A percentile compares a stretch with the other conserved stretches of the same genome.
Evolutionary conservation across 331 rosid species (phyloP).

Genomic region (Erythrophleum ivorense): DNA sequence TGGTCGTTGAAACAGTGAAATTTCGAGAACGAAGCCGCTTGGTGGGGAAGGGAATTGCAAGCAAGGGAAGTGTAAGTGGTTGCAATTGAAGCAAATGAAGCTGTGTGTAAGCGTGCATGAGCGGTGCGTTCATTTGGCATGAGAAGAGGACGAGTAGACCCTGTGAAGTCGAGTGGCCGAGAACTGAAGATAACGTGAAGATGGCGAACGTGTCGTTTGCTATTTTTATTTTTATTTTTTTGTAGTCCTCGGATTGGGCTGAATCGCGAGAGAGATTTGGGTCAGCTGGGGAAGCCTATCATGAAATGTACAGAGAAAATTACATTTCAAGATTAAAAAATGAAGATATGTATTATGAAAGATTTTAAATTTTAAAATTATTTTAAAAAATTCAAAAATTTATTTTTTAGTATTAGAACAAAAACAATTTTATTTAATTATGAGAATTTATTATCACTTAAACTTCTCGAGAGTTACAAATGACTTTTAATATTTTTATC

Average conservation of each 20-base stretch:
- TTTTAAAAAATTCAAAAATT: too few relatives aligned
- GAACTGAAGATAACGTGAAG: conserved; percentile 32
- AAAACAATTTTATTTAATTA: too few relatives aligned
- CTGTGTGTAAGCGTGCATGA: conserved; percentile 38
- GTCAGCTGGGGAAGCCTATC: too few relatives aligned
- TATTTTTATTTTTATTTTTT: background rate
- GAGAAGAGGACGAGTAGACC: conserved; percentile 7
- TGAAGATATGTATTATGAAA: too few relatives aligned
- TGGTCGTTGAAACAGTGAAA: conserved; percentile 19
- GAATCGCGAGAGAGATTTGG: background rate
- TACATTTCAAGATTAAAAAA: too few relatives aligned
- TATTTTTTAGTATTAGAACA: too few relatives aligned
- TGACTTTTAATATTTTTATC: too few relatives aligned
- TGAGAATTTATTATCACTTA: too few relatives aligned
- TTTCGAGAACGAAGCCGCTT: conserved; percentile 39
- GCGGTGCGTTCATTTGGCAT: conserved; percentile 51
- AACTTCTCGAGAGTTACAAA: too few relatives aligned
- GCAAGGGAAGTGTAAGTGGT: conserved; percentile 32
- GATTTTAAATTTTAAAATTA: too few relatives aligned
- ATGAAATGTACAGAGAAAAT: too few relatives aligned
- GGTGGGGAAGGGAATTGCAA: conserved; percentile 32
- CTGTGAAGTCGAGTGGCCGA: conserved; percentile 21
- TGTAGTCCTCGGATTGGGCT: conserved; percentile 1
- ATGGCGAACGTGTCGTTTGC: conserved; percentile 28
- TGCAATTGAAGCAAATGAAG: conserved; percentile 38